phyloP scores from a whole-genome alignment of 73 alveolate species.

The Paramecium pentaurelia region DNA sequence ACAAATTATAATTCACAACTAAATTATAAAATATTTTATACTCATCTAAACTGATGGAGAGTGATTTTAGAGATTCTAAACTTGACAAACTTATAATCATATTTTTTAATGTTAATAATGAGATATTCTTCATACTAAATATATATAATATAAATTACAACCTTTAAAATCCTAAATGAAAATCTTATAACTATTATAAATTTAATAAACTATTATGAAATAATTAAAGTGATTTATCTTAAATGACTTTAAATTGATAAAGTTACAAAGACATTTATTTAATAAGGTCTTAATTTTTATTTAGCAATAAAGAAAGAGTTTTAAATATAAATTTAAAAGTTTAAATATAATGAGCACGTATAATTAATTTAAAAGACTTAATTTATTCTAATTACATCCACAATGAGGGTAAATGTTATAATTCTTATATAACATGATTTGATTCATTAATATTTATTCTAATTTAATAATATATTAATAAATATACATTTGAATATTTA shows the following conservation, averaged over 20 bases:
- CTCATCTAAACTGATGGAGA: not conserved
- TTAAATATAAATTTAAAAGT: conserved; percentile 23
- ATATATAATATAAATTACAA: not conserved
- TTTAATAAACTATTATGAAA: conserved; percentile 6
- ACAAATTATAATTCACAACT: not conserved
- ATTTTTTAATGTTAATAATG: not conserved
- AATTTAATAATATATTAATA: not conserved
- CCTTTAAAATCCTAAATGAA: not conserved
- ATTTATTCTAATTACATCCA: conserved; percentile 13
- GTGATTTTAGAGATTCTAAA: not conserved
- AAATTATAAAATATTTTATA: not conserved
- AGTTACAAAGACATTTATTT: not conserved
- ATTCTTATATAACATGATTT: not conserved
- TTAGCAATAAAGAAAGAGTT: not conserved
- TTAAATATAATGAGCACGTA: not conserved
- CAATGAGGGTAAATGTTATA: not conserved
- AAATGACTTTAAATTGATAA: not conserved
- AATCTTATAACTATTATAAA: not conserved
- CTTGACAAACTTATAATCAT: not conserved
- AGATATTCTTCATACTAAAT: not conserved
- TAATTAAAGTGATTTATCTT: not conserved
- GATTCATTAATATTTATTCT: not conserved
- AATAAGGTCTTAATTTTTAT: conserved; percentile 16
- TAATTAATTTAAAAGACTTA: not conserved
- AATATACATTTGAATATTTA: not conserved